Evolutionary conservation across 2,329 filamentous ascomycete genomes (phyloP), one percentile per base, ranked within the genome.

Genomic region (Colletotrichum costaricense): DNA sequence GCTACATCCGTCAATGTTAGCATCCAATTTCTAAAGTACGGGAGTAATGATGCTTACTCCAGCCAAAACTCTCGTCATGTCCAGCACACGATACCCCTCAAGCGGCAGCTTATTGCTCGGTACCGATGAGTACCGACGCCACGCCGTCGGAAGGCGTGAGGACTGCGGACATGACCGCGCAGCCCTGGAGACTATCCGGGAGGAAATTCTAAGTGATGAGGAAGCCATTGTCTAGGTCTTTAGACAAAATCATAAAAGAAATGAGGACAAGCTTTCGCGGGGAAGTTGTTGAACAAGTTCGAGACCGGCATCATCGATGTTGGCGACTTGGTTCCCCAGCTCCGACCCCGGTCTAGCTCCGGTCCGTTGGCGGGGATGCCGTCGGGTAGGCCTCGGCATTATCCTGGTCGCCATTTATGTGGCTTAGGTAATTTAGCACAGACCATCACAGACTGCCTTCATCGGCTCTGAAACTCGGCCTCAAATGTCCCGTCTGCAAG

Each of bases 21-120:
- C 5, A 11, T 1, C 1, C 5, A 5, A 5, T 59, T 16, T 55
- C 8, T 49, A 9, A 28, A 6, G 9, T 1, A 3, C 57, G 3
- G n/a, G n/a, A 22, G 5, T 0, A 5, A 0, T 33, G 4, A 11
- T n/a, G 38, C 54, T 26, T 87, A 98, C 96, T 70, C 97, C 97
- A 75, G 97, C 97, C 76, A 99, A 85, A 2, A 99, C 97, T 84
- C 97, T 90, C 4, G 96, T 98, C 95, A 99, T 97, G 82, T 99
- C 97, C 75, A 99, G 88, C 16, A 98, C 95, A 68, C 94, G 92
- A 77, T 97, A 93, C 1, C 97, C 97, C 46, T 94, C 91, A 77
- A 99, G 88, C 26, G 97, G 96, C 38, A 91, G 82, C 54, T 81
- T 75, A 14, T 78, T 76, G 63, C 75, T 72, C 49, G 76, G 74